Base-by-base conservation (phyloP, 371 early-diverging fungal genomes). In the Massospora cicadina region DNA sequence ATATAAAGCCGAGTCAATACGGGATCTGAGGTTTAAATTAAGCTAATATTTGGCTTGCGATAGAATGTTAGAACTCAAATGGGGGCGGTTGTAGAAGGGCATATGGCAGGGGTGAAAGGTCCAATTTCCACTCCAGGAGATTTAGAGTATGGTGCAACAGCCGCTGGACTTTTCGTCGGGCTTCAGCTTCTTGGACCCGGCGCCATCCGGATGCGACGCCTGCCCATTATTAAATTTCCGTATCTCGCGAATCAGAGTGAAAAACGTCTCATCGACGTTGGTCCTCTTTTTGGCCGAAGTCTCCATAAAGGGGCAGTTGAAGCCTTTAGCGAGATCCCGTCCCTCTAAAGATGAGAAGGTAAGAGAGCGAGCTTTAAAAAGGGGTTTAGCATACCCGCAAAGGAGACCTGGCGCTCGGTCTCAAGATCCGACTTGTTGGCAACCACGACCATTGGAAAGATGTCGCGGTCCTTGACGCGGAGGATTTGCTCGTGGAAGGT, bases 341-440 rank as follows among this genome's bases (percentile, higher is more conserved):
- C 93, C 98, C 76, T 89, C 92, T 75, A 59, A 65, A 23, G 17
- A 13, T 27, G 32, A 24, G n/a, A 13, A 25, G 7, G 62, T 43
- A 17, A 43, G 17, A 43, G 17, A 43, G 17, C 5, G 10, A 10
- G 17, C 43, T 43, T 43, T 43, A 17, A 43, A 10, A 10, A 10
- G 43, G 17, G 43, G 17, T 10, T 43, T 12, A n/a, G 31, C 58
- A 21, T 70, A 79, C 79, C 77, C 68, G 80, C 77, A n/a, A 67
- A 73, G 13, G 81, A 74, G 17, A 98, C 90, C 32, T 83, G 81
- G 58, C 95, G 77, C 58, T 95, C 87, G 23, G 71, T 68, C 43
- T 81, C 84, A 62, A 94, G 72, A 78, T 98, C 97, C 66, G 84
- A 88, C 77, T 98, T 98, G 82, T 98, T 98, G 30, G 88, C 98